Evolutionary conservation across 2,329 filamentous ascomycete genomes (phyloP).

Genomic region (Stromatinia cepivora): DNA sequence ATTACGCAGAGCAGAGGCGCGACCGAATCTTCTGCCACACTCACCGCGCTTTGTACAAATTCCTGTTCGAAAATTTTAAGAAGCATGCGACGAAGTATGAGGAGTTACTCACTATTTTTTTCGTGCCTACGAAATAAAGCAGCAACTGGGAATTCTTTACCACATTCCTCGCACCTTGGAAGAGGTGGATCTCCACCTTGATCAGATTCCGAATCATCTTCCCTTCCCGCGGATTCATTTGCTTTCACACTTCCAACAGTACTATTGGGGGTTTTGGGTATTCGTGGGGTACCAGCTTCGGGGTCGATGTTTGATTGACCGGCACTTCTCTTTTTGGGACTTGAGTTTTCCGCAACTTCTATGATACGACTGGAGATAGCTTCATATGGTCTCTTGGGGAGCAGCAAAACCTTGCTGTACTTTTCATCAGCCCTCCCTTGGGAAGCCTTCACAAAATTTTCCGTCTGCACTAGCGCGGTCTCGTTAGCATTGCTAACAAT

Average conservation of each 20-base stretch:
- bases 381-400: not conserved
- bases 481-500: not conserved
- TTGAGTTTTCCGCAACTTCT: not conserved
- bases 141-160: not conserved
- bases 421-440: not conserved
- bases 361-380: not conserved
- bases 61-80: not conserved
- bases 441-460: not conserved
- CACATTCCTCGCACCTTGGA: not conserved
- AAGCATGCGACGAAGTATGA: too few species aligned
- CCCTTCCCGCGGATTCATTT: not conserved
- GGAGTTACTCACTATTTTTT: not conserved
- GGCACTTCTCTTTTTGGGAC: not conserved
- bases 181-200: not conserved
- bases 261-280: not conserved
- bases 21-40: not conserved
- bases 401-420: slow-evolving; percentile 16
- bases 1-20: not conserved
- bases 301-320: not conserved
- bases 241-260: not conserved
- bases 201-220: not conserved
- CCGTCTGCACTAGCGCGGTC: not conserved
- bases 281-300: too few species aligned
- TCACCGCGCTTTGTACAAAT: slow-evolving; percentile 4
- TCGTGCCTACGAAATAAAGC: not conserved